Conservation (phyloP, 2,329 filamentous ascomycete genomes). For the Diaporthe longicolla region DNA sequence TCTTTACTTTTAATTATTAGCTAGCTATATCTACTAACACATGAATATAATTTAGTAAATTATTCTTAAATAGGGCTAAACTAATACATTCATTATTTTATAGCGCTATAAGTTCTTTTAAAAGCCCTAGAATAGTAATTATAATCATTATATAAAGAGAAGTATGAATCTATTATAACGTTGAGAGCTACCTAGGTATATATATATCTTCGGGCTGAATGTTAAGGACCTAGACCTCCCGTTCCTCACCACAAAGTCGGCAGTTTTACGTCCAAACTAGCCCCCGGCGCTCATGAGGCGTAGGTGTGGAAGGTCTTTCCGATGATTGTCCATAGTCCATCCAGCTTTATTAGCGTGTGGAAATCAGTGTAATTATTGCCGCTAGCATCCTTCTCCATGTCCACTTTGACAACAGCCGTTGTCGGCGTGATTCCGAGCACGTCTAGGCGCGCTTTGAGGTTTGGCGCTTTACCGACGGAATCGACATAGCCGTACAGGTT, state of each 20-base stretch:
- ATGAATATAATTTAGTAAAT: no score
- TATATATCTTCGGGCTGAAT: neutral
- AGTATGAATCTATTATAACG: no score
- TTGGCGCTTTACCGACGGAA: neutral
- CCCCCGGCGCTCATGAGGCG: neutral
- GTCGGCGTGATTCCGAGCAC: conserved; percentile 4
- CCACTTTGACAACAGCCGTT: conserved; percentile 3
- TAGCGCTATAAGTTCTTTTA: no score
- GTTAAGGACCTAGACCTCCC: neutral
- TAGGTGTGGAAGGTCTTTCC: neutral
- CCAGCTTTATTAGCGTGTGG: conserved; percentile 17
- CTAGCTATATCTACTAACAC: no score
- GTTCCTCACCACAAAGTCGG: neutral
- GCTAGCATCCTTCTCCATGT: conserved; percentile 1
- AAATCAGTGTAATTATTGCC: neutral
- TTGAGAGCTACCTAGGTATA: neutral
- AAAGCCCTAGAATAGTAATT: no score
- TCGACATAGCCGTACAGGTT: conserved; percentile 8
- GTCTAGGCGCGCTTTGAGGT: conserved; percentile 1
- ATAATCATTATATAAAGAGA: no score
- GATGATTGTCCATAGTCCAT: conserved; percentile 1
- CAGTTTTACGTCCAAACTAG: neutral
- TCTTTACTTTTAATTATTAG: no score
- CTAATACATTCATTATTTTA: no score
- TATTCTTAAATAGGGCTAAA: no score